These are phyloP conservation scores for Candida stauntonica DNA, from an alignment of 805 yeast species.

Conservation along the genomic window DNA sequence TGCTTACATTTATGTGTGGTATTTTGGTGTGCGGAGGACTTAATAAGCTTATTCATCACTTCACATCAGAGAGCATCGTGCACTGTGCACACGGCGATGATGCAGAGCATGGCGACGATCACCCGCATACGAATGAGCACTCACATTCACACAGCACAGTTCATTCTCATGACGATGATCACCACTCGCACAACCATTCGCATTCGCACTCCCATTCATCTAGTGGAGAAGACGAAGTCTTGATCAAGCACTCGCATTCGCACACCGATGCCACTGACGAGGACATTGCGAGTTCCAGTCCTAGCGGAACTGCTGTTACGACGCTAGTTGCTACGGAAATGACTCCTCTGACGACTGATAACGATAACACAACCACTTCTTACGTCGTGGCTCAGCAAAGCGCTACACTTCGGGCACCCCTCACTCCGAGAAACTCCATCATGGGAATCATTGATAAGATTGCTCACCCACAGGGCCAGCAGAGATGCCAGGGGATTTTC, in stretches of 20 bases:
- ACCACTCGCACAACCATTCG: constrained; percentile 9
- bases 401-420: background rate
- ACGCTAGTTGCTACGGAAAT: background rate
- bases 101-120: constrained; percentile 18
- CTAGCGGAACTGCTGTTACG: background rate
- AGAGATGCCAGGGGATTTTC: constrained; percentile 19
- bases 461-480: constrained; percentile 5
- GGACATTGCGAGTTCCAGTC: background rate
- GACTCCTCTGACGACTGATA: constrained; percentile 1
- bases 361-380: background rate
- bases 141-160: constrained; percentile 15
- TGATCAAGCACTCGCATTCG: no score
- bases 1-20: constrained; percentile 53
- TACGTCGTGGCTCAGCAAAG: background rate
- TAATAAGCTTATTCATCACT: constrained; percentile 62
- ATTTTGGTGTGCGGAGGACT: constrained; percentile 52
- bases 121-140: constrained; percentile 18
- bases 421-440: constrained; percentile 9
- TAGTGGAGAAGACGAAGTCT: no score
- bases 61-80: constrained; percentile 77
- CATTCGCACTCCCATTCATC: constrained; percentile 2
- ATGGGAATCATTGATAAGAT: constrained; percentile 13
- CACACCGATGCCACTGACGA: constrained; percentile 3
- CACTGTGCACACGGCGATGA: constrained; percentile 73
- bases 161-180: constrained; percentile 10